These are phyloP conservation scores for Phyllosticta citribraziliensis DNA, from an alignment of 2,329 filamentous ascomycete genomes.

Conservation along the genomic window DNA sequence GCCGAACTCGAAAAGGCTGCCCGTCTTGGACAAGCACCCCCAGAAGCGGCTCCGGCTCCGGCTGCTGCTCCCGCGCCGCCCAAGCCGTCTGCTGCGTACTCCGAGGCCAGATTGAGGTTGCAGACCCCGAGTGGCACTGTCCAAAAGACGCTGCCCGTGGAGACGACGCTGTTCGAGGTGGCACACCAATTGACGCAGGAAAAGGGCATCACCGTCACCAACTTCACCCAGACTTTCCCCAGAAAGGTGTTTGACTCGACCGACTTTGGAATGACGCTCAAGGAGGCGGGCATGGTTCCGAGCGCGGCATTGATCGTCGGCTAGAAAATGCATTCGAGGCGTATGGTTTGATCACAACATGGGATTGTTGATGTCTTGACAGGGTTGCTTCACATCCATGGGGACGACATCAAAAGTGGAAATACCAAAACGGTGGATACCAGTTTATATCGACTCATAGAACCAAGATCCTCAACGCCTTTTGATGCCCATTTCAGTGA, in stretches of 20 bases:
- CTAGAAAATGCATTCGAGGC: not conserved
- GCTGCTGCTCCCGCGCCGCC: conserved; percentile 39
- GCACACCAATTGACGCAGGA: conserved; percentile 66
- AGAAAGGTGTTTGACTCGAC: conserved; percentile 60
- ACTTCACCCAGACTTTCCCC: conserved; percentile 80
- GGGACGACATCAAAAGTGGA: not conserved
- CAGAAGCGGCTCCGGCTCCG: conserved; percentile 38
- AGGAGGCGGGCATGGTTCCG: conserved; percentile 82
- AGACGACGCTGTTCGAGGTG: conserved; percentile 89
- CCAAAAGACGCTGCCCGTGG: conserved; percentile 77
- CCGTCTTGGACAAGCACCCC: conserved; percentile 60
- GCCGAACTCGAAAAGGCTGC: conserved; percentile 77
- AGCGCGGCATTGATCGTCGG: conserved; percentile 76
- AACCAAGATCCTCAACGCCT: conserved; percentile 1
- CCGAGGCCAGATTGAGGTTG: conserved; percentile 69
- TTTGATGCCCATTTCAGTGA: not conserved
- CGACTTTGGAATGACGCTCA: conserved; percentile 84
- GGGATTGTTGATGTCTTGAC: not conserved
- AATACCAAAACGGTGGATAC: not conserved
- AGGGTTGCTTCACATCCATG: not conserved
- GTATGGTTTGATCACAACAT: not conserved
- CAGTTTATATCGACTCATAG: not conserved
- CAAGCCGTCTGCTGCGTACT: conserved; percentile 62
- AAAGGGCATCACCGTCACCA: conserved; percentile 57
- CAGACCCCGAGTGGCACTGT: conserved; percentile 69